phyloP scores from a whole-genome alignment of 768 basidiomycete species.

The Chalciporus sphaerocephalus region DNA sequence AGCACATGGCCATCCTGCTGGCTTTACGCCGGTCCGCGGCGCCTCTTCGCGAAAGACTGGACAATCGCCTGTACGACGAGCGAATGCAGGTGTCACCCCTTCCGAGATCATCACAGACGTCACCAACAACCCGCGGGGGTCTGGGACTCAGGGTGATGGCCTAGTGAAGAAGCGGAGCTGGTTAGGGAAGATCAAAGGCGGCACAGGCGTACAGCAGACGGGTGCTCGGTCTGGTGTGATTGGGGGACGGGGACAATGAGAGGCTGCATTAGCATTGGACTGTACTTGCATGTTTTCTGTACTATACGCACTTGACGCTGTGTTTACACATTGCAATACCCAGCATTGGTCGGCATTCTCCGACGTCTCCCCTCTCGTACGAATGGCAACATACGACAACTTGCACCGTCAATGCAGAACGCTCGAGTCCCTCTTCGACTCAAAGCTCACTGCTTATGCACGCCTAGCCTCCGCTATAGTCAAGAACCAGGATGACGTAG shows the following conservation, averaged over 20 bases:
- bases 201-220: constrained; percentile 17
- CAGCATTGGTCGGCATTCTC: constrained; percentile 16
- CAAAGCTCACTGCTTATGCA: constrained; percentile 87
- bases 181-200: constrained; percentile 66
- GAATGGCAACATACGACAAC: constrained; percentile 80
- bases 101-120: constrained; percentile 48
- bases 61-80: constrained; percentile 47
- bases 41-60: constrained; percentile 34
- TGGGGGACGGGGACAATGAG: constrained; percentile 28
- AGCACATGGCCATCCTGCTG: constrained; percentile 52
- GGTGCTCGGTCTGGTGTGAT: constrained; percentile 18
- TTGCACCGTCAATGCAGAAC: constrained; percentile 90
- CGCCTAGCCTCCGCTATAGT: constrained; percentile 72
- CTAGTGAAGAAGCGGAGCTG: constrained; percentile 55
- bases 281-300: constrained; percentile 14
- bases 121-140: constrained; percentile 58
- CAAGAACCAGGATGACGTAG: constrained; percentile 52
- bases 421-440: constrained; percentile 87
- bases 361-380: constrained; percentile 3
- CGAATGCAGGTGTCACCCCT: constrained; percentile 37
- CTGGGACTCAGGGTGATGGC: constrained; percentile 20
- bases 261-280: constrained; percentile 5
- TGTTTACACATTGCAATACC: constrained; percentile 4
- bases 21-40: constrained; percentile 70
- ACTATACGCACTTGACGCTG: constrained; percentile 6